Base-by-base conservation (phyloP, 1,284 basidiomycete species). In the Ganoderma boninense region DNA sequence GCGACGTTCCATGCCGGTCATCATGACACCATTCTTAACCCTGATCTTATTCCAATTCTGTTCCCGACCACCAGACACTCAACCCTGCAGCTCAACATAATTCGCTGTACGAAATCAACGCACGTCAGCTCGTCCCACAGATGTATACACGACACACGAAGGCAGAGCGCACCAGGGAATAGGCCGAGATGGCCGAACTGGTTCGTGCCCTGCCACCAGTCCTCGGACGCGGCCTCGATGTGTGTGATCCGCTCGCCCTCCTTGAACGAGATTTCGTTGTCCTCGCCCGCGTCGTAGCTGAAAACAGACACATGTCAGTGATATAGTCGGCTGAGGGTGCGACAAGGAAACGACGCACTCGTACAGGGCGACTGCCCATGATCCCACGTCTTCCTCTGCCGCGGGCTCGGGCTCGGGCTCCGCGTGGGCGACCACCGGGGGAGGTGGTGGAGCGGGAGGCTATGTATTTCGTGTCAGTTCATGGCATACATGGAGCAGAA, bases 171-270 rank as follows among this genome's bases (percentile, higher is more conserved):
- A 93, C 93, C 92, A 73, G 96, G 96, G 90, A 98, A 97, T 73
- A 96, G 83, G 16, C 95, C 96, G 66, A 86, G 80, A 59, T 87
- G 82, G 1, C 94, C 95, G 67, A 87, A 82, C 57, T 79, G 69
- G 72, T 88, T 87, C 74, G 82, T 87, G 1, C 96, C 96, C 75
- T 92, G 87, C 96, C 96, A 97, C 96, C 96, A 97, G 74, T 96
- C 95, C 23, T 96, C 94, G 69, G 85, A 91, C 29, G 86, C 87
- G 61, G 89, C 88, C 78, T 93, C 91, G 62, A 95, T 92, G 54
- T 92, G 85, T 13, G 84, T 86, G 78, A 97, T 94, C 64, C 83
- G 81, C 46, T 96, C 95, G 26, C 94, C 95, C 79, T 96, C 95
- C 38, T 81, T 84, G 86, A 98, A 96, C 0, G 91, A 87, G 29